Conservation (phyloP, 768 basidiomycete species). For the Cyclocybe cylindracea region DNA sequence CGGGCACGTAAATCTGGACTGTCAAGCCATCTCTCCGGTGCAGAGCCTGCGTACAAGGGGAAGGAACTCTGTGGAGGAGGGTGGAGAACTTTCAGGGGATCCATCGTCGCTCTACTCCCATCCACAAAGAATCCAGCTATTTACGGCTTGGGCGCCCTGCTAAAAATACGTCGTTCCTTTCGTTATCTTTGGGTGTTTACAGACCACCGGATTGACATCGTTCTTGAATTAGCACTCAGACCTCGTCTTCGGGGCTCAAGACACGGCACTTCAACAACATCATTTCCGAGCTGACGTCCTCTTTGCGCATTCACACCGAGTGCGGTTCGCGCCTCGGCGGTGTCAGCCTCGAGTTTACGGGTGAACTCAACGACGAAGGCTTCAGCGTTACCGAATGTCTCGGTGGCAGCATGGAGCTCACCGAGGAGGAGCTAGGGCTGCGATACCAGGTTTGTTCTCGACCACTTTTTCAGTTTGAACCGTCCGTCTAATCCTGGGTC, state of each 20-base stretch:
- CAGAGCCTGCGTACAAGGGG: too few relatives aligned
- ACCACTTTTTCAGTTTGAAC: not conserved
- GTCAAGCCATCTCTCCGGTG: too few relatives aligned
- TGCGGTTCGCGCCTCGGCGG: conserved; percentile 77
- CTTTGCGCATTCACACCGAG: conserved; percentile 76
- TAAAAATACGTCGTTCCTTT: not conserved
- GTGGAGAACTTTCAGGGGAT: too few relatives aligned
- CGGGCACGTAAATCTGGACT: too few relatives aligned
- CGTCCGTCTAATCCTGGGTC: not conserved
- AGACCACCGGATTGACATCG: not conserved
- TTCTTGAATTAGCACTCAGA: conserved; percentile 63
- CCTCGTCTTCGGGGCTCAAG: conserved; percentile 80
- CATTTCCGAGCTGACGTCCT: conserved; percentile 82
- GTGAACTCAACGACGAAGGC: conserved; percentile 87
- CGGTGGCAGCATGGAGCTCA: conserved; percentile 94
- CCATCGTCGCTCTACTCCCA: too few relatives aligned
- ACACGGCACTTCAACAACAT: conserved; percentile 90
- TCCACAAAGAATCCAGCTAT: too few relatives aligned
- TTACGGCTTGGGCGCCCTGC: too few relatives aligned
- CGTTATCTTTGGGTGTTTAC: not conserved
- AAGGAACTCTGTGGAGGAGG: too few relatives aligned
- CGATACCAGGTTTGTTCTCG: conserved; percentile 70
- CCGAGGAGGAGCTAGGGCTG: conserved; percentile 85
- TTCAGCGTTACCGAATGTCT: conserved; percentile 96
- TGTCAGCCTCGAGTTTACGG: conserved; percentile 90